Conservation (phyloP, 176 grass and related monocot species). For the Carex myosuroides region DNA sequence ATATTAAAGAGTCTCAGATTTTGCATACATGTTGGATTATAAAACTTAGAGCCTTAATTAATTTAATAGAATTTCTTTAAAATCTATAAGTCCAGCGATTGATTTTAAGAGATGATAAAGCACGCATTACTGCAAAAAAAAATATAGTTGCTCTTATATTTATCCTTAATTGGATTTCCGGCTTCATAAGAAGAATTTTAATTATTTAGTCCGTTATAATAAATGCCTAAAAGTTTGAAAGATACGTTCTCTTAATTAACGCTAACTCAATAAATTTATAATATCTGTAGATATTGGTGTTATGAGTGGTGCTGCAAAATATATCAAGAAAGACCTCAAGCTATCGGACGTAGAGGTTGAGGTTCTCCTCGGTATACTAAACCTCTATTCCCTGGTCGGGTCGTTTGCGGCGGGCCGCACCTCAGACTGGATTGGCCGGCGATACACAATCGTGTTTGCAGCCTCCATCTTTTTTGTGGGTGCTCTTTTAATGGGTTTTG, state of each 20-base stretch:
- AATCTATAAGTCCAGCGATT: no score
- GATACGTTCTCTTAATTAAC: not conserved
- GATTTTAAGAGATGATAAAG: no score
- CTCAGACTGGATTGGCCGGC: conserved; percentile 76
- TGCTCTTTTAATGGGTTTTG: conserved; percentile 67
- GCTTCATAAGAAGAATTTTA: no score
- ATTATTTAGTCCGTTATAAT: not conserved
- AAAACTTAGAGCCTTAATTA: no score
- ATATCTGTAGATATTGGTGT: conserved; percentile 54
- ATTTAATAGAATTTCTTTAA: no score
- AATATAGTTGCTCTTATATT: not conserved
- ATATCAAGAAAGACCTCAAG: conserved; percentile 47
- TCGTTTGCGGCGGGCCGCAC: conserved; percentile 65
- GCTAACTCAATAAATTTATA: not conserved
- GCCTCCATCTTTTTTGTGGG: conserved; percentile 68
- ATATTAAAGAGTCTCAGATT: not conserved
- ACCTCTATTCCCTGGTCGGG: conserved; percentile 66
- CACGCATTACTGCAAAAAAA: not conserved
- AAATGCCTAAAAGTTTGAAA: not conserved
- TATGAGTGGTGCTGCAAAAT: conserved; percentile 71
- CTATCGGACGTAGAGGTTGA: conserved; percentile 44
- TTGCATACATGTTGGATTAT: no score
- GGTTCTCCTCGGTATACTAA: conserved; percentile 68
- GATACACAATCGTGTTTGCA: conserved; percentile 65
- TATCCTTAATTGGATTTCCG: not conserved